A percentile compares a stretch with the other conserved stretches of the same genome.
These are phyloP conservation scores for Alternaria triticimaculans DNA, from an alignment of 2,329 filamentous ascomycete genomes.

Conservation along the genomic window DNA sequence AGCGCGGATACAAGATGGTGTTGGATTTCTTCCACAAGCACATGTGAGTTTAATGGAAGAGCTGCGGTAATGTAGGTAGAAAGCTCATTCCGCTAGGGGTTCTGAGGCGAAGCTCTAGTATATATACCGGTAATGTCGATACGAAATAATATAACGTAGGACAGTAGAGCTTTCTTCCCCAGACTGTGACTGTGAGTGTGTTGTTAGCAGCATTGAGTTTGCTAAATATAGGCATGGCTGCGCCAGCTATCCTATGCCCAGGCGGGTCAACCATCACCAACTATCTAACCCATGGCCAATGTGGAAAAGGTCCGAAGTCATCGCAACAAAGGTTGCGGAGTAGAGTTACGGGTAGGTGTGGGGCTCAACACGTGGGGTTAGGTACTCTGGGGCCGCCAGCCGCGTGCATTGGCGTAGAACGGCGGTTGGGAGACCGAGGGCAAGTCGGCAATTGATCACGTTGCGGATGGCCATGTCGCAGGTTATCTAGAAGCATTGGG, in stretches of 20 bases:
- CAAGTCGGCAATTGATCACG: constrained; percentile 38
- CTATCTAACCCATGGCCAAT: background rate
- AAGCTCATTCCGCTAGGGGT: constrained; percentile 27
- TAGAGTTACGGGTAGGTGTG: constrained; percentile 27
- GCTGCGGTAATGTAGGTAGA: background rate
- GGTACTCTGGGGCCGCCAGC: constrained; percentile 11
- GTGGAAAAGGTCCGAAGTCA: background rate
- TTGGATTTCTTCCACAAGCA: constrained; percentile 61
- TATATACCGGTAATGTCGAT: background rate
- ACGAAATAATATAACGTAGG: background rate
- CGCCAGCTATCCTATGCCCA: background rate
- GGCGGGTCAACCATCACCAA: background rate
- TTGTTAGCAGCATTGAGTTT: background rate
- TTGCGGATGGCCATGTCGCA: constrained; percentile 22
- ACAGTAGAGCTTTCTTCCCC: background rate
- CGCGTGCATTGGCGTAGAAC: constrained; percentile 8
- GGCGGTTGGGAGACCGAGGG: constrained; percentile 24
- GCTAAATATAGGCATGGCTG: background rate
- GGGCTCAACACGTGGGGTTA: constrained; percentile 19
- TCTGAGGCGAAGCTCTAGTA: constrained; percentile 25
- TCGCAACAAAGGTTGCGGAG: constrained; percentile 1
- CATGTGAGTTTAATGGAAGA: constrained; percentile 50
- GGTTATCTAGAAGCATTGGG: constrained; percentile 14
- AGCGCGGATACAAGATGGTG: constrained; percentile 57
- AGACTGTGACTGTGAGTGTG: background rate